Percentiles rank a stretch among this genome's conserved stretches.
phyloP scores from a whole-genome alignment of 768 basidiomycete species.

The Rhodosporidiobolus odoratus region DNA sequence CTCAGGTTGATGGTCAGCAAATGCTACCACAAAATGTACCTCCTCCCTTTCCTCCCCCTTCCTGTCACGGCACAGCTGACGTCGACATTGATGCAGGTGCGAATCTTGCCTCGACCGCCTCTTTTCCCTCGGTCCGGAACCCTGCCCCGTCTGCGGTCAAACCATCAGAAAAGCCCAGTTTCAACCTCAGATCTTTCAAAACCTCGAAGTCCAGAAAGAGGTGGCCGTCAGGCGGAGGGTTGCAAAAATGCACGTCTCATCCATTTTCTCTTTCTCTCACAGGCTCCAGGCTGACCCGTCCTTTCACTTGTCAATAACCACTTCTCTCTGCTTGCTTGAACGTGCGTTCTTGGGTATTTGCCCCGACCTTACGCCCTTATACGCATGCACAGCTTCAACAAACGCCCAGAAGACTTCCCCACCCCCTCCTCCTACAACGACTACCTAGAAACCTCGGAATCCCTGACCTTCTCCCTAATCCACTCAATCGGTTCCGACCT shows the following conservation, averaged over 20 bases:
- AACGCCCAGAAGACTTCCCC: constrained; percentile 79
- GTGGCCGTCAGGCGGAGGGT: constrained; percentile 80
- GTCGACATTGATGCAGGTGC: constrained; percentile 58
- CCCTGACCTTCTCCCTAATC: constrained; percentile 55
- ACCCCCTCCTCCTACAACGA: constrained; percentile 80
- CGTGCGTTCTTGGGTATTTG: not conserved
- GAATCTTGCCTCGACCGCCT: constrained; percentile 96
- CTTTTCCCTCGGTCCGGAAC: constrained; percentile 91
- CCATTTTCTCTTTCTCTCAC: not conserved
- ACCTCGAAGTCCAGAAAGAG: constrained; percentile 87
- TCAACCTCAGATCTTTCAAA: constrained; percentile 89
- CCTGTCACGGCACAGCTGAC: not conserved
- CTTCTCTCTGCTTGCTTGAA: not conserved
- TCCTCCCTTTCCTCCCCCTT: constrained; percentile 31
- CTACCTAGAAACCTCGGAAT: constrained; percentile 92
- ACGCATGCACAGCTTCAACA: constrained; percentile 73
- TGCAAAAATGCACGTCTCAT: constrained; percentile 66
- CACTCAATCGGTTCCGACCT: constrained; percentile 29
- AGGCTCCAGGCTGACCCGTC: too few species aligned
- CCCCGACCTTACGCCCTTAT: not conserved
- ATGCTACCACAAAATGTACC: constrained; percentile 96
- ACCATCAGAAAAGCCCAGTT: constrained; percentile 89
- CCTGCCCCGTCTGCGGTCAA: constrained; percentile 87
- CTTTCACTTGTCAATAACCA: too few species aligned
- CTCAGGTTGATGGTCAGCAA: constrained; percentile 82